Base-by-base conservation (phyloP, 768 basidiomycete species). In the Mycena albidolilacea region DNA sequence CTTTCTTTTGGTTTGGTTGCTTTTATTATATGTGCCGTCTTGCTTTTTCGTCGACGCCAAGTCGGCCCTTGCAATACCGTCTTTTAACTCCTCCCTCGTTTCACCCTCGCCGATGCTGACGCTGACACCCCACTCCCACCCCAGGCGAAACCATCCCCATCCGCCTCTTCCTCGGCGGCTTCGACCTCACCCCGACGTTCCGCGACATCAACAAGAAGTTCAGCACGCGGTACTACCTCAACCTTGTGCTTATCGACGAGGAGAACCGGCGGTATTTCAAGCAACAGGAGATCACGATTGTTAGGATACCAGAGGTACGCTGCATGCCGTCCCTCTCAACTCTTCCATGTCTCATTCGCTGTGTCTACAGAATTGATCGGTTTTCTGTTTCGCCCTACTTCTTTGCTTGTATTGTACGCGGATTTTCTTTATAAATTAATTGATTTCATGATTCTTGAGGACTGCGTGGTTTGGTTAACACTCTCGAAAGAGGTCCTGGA, bases 141-240 rank as follows among this genome's bases (percentile, higher is more conserved):
- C 1, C 77, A 97, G 97, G 97, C 64, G 98, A 99, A 84, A 98
- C 97, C 11, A 98, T 99, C 77, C 98, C 98, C 1, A 99, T 99
- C 74, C 93, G 97, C 60, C 87, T 99, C 37, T 99, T 98, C 90
- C 90, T 99, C 2, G 97, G 97, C 52, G 98, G 98, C 5, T 99
- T 99, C 81, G 98, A 99, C 82, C 86, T 99, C 69, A 99, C 98
- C 1, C 98, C 98, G 3, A 99, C 98, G 19, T 99, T 98, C 90
- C 91, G 98, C 30, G 97, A 99, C 76, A 96, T 99, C 74, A 99
- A 99, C 89, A 99, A 99, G 89, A 98, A 97, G 84, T 99, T 99
- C 84, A 96, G 94, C 80, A 94, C 94, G 50, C 88, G 98, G 70
- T 99, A 99, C 83, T 99, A 99, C 82, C 90, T 99, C 75, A 99